A percentile compares a stretch with the other conserved stretches of the same genome.
Evolutionary conservation across 768 basidiomycete species (phyloP).

Genomic region (Kwoniella dejecticola): DNA sequence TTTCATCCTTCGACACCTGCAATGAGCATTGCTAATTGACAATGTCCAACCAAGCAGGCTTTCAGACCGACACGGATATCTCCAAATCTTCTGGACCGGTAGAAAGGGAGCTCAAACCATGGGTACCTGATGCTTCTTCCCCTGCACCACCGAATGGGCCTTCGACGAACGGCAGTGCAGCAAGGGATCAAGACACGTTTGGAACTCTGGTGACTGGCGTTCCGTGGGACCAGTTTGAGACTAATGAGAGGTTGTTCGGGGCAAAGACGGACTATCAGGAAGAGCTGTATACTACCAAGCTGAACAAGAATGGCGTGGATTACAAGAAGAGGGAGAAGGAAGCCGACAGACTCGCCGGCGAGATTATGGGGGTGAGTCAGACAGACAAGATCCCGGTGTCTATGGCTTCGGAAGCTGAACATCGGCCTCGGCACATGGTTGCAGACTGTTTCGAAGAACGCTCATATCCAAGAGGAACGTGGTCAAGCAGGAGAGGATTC

Average conservation of each 20-base stretch:
- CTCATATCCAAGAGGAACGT: constrained; percentile 89
- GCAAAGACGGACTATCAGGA: constrained; percentile 90
- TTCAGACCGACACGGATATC: constrained; percentile 51
- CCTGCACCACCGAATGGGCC: constrained; percentile 10
- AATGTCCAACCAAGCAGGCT: too few relatives aligned
- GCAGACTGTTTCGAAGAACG: constrained; percentile 63
- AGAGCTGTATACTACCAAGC: constrained; percentile 88
- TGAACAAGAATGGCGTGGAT: constrained; percentile 80
- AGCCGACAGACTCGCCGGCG: constrained; percentile 84
- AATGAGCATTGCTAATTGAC: too few relatives aligned
- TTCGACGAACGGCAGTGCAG: constrained; percentile 14
- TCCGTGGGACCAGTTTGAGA: constrained; percentile 55
- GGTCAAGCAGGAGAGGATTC: constrained; percentile 61
- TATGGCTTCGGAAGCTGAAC: background rate
- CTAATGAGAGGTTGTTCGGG: constrained; percentile 70
- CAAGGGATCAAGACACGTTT: constrained; percentile 47
- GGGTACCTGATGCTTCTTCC: constrained; percentile 28
- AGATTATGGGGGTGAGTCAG: constrained; percentile 77
- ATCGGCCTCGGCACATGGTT: too few relatives aligned
- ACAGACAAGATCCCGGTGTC: background rate
- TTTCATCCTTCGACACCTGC: too few relatives aligned
- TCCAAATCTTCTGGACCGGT: constrained; percentile 21
- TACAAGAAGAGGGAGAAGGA: constrained; percentile 84
- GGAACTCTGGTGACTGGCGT: constrained; percentile 24
- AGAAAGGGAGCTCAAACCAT: constrained; percentile 49